Conservation (phyloP, 1,284 basidiomycete genomes). For the Cryptococcus sp. region DNA sequence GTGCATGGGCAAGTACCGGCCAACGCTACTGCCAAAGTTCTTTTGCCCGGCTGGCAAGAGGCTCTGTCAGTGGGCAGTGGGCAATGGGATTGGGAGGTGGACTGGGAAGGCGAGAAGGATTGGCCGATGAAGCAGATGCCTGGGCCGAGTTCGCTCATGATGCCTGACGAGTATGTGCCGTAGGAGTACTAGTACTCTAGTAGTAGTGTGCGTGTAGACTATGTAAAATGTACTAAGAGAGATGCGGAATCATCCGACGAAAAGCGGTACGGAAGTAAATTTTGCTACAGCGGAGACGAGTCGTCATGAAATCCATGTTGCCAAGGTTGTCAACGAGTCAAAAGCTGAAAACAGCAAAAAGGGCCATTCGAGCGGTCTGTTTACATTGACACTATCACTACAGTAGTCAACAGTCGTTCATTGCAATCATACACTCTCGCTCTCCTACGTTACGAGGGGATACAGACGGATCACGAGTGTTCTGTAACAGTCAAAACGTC, state of each 20-base stretch:
- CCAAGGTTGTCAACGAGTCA: not conserved
- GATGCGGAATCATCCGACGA: too few relatives aligned
- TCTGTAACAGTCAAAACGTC: too few relatives aligned
- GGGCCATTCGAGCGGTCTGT: too few relatives aligned
- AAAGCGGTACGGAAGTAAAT: too few relatives aligned
- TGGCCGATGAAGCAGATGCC: constrained; percentile 31
- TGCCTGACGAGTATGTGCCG: constrained; percentile 22
- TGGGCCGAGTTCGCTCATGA: constrained; percentile 17
- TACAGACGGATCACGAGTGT: too few relatives aligned
- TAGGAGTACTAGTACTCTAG: constrained; percentile 1
- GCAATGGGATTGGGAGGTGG: constrained; percentile 19
- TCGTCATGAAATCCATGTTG: not conserved
- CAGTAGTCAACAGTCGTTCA: too few relatives aligned
- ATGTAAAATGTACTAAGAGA: too few relatives aligned
- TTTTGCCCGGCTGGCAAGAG: constrained; percentile 19
- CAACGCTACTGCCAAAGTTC: constrained; percentile 29
- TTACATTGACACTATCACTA: too few relatives aligned
- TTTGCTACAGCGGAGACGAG: not conserved
- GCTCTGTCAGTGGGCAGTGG: constrained; percentile 29
- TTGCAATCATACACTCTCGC: too few relatives aligned
- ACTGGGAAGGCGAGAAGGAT: constrained; percentile 20
- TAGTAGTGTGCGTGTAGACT: too few relatives aligned
- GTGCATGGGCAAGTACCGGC: constrained; percentile 35
- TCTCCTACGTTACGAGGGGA: too few relatives aligned
- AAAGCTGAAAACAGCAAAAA: not conserved